A percentile compares a stretch with the other conserved stretches of the same genome.
Evolutionary conservation across 139 green algal species (phyloP).

Genomic region (Chlorella sp.): DNA sequence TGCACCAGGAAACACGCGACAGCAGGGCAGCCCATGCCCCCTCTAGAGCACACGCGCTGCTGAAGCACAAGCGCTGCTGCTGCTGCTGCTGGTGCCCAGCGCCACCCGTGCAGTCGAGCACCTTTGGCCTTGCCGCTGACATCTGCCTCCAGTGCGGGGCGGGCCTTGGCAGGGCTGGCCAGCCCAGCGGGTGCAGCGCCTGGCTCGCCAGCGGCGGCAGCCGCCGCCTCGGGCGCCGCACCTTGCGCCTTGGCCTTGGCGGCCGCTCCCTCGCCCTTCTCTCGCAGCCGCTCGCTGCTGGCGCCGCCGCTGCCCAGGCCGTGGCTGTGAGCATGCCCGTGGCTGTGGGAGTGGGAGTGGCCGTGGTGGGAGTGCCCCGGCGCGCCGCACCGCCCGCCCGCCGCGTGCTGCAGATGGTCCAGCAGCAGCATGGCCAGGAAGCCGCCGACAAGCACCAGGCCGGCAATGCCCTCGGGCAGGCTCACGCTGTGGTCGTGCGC

Average conservation of each 20-base stretch:
- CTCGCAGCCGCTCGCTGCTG: slow-evolving; percentile 2
- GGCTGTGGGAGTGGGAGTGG: slow-evolving; percentile 8
- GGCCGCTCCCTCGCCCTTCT: background rate
- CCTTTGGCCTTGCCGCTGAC: slow-evolving; percentile 17
- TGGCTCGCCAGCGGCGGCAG: no score
- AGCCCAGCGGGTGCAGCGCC: no score
- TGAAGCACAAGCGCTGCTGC: background rate
- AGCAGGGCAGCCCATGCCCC: background rate
- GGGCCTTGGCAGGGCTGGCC: background rate
- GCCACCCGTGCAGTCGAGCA: background rate
- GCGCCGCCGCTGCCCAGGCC: background rate
- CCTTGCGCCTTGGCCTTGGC: background rate
- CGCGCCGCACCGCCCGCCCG: slow-evolving; percentile 27
- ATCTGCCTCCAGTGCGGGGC: background rate
- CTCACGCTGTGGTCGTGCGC: background rate
- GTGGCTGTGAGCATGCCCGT: slow-evolving; percentile 6
- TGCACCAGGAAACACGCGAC: background rate
- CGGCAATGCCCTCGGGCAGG: slow-evolving; percentile 34
- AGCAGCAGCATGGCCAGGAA: slow-evolving; percentile 64
- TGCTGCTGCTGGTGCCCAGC: no score
- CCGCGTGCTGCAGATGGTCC: slow-evolving; percentile 47
- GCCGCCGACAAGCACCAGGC: slow-evolving; percentile 51
- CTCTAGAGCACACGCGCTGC: background rate
- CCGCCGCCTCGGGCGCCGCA: background rate
- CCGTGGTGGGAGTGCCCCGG: slow-evolving; percentile 5